Evolutionary conservation across 2,329 filamentous ascomycete species (phyloP).

Genomic region (Periconia sp.): DNA sequence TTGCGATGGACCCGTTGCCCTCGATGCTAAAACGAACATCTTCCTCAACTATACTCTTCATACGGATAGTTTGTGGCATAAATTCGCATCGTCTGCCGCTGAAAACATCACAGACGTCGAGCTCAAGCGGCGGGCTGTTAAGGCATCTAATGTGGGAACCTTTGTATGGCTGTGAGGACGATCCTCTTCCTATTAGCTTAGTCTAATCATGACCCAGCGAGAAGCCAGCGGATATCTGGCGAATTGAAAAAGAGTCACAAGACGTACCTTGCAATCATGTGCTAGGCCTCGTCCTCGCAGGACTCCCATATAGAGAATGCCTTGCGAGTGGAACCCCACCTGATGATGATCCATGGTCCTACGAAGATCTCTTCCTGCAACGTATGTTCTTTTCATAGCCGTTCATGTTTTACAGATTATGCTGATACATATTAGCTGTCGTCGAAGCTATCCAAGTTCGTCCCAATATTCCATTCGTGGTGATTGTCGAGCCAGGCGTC

Average conservation of each 20-base stretch:
- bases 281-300: constrained; percentile 63
- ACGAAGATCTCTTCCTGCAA: constrained; percentile 56
- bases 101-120: constrained; percentile 59
- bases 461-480: constrained; percentile 35
- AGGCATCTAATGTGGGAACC: constrained; percentile 53
- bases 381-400: constrained; percentile 10
- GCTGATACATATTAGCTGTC: constrained; percentile 41
- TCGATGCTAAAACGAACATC: constrained; percentile 12
- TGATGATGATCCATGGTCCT: constrained; percentile 53
- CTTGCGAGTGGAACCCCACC: constrained; percentile 65
- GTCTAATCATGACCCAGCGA: constrained; percentile 45
- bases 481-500: constrained; percentile 61
- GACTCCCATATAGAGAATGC: constrained; percentile 65
- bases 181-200: background rate
- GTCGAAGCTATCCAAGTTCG: constrained; percentile 57
- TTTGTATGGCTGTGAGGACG: constrained; percentile 55
- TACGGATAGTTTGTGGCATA: constrained; percentile 55
- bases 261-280: constrained; percentile 52
- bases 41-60: constrained; percentile 47
- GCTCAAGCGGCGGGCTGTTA: constrained; percentile 53
- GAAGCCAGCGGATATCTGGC: constrained; percentile 53
- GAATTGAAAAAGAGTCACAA: constrained; percentile 54
- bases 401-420: background rate
- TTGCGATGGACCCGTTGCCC: constrained; percentile 4
- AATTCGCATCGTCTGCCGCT: constrained; percentile 57